Conservation (phyloP, 148 eudicot species). For the Vaccinium myrtillus region DNA sequence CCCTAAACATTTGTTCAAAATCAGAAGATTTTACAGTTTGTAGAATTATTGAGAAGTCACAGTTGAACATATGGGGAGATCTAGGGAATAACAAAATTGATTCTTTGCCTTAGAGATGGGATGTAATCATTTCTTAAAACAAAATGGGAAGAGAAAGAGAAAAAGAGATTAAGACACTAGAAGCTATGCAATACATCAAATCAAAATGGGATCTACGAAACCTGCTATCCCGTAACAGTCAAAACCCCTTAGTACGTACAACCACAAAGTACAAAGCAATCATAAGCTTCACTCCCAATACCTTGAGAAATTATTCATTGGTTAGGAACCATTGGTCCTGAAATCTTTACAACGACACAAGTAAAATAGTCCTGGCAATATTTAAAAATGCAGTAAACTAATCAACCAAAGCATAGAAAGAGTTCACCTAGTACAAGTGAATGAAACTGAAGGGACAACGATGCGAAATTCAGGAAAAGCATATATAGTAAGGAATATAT, state of each 20-base stretch:
- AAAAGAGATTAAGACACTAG: too few species aligned
- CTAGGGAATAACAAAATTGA: background rate
- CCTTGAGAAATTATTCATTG: background rate
- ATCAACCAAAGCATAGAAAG: background rate
- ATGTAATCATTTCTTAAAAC: background rate
- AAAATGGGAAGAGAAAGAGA: too few species aligned
- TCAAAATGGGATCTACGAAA: too few species aligned
- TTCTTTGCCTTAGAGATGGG: background rate
- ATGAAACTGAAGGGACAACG: background rate
- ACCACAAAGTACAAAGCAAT: background rate
- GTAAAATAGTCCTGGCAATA: background rate
- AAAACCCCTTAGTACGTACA: background rate
- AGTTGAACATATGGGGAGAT: background rate
- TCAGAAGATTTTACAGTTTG: background rate
- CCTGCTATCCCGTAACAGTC: background rate
- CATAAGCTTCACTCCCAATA: background rate
- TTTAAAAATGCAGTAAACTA: background rate
- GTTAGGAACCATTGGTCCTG: background rate
- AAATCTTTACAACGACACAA: background rate
- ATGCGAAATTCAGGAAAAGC: background rate
- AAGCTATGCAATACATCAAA: too few species aligned
- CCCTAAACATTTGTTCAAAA: background rate
- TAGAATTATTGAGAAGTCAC: background rate
- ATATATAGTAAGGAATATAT: background rate
- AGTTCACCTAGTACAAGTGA: background rate